phyloP scores from a whole-genome alignment of 345 rosid genomes.

The Brassica napus region DNA sequence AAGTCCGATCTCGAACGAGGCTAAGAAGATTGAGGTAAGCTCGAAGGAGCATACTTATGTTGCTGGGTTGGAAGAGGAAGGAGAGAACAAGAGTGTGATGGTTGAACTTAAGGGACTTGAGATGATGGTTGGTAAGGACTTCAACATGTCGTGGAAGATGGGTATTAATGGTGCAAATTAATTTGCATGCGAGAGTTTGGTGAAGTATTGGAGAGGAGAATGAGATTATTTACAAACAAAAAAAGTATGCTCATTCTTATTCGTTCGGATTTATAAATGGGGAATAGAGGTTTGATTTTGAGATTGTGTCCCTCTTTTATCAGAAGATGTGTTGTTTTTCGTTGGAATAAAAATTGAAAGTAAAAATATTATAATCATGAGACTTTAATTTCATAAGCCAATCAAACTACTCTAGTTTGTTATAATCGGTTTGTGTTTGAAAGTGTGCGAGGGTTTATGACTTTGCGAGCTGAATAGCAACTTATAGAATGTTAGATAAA shows the following conservation, averaged over 20 bases:
- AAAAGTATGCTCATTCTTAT: background rate
- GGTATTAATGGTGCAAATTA: conserved; percentile 25
- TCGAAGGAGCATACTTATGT: conserved; percentile 49
- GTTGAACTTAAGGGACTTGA: conserved; percentile 63
- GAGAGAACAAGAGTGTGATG: conserved; percentile 51
- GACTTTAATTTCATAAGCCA: background rate
- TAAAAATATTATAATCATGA: background rate
- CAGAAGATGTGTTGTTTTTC: background rate
- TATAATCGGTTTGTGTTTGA: too few relatives aligned
- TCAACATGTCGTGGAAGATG: conserved; percentile 70
- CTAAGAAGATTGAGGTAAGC: conserved; percentile 41
- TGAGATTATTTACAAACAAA: background rate
- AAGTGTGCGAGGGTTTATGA: too few relatives aligned
- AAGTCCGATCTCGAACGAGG: conserved; percentile 17
- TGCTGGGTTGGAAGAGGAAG: conserved; percentile 40
- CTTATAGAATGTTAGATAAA: too few relatives aligned
- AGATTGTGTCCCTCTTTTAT: background rate
- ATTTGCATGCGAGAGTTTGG: conserved; percentile 25
- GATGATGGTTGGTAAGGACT: conserved; percentile 69
- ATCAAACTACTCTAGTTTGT: too few relatives aligned
- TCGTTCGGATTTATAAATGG: conserved; percentile 6
- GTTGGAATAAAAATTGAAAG: background rate
- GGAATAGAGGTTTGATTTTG: conserved; percentile 13
- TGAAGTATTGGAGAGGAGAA: conserved; percentile 31
- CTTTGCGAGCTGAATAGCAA: too few relatives aligned